phyloP scores from a whole-genome alignment of 495 filamentous ascomycete genomes.

The Aspergillus homomorphus region DNA sequence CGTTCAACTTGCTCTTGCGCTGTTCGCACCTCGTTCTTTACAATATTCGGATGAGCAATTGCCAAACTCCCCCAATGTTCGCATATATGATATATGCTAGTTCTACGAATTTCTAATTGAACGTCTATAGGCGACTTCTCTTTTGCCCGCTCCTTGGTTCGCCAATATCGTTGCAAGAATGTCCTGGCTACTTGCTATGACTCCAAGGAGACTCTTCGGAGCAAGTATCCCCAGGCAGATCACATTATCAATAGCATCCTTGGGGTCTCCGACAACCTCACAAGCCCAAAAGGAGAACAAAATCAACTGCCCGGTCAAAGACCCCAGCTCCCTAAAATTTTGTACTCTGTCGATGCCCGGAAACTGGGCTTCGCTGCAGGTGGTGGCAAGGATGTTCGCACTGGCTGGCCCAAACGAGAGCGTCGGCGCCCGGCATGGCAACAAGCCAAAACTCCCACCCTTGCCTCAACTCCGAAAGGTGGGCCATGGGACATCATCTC shows the following conservation, averaged over 20 bases:
- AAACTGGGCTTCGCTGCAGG: constrained; percentile 54
- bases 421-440: constrained; percentile 34
- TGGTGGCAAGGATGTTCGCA: constrained; percentile 42
- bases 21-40: too few relatives aligned
- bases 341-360: constrained; percentile 72
- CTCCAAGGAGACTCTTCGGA: constrained; percentile 45
- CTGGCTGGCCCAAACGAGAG: constrained; percentile 30
- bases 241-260: constrained; percentile 56
- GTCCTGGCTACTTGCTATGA: constrained; percentile 66
- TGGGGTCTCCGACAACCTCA: background rate
- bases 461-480: constrained; percentile 23
- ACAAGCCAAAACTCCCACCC: constrained; percentile 14
- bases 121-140: constrained; percentile 67
- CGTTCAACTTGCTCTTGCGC: too few relatives aligned
- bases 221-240: constrained; percentile 76
- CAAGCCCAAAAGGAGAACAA: constrained; percentile 1
- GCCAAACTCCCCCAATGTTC: too few relatives aligned
- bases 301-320: constrained; percentile 18
- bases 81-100: too few relatives aligned
- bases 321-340: constrained; percentile 39
- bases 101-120: constrained; percentile 16
- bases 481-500: constrained; percentile 68
- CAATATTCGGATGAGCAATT: too few relatives aligned
- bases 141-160: constrained; percentile 72
- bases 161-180: constrained; percentile 64